Evolutionary conservation across 2,329 filamentous ascomycete genomes (phyloP).

Genomic region (Ophiosphaerella korrae): DNA sequence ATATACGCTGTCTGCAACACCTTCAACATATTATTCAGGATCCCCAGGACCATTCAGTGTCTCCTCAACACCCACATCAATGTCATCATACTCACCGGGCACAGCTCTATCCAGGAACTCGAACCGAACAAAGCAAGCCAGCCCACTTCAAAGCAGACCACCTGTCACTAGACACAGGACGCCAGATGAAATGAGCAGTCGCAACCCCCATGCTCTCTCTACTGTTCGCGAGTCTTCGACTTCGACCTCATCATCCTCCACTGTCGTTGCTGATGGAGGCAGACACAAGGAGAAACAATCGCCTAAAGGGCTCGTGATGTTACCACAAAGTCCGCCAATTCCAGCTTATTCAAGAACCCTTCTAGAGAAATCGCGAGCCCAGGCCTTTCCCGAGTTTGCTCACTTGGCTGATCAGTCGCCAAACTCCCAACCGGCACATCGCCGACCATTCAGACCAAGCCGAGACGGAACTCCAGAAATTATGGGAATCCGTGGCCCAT

Average conservation of each 20-base stretch:
- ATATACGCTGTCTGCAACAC: conserved; percentile 70
- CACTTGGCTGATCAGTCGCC: conserved; percentile 68
- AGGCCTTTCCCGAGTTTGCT: conserved; percentile 46
- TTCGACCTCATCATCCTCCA: conserved; percentile 75
- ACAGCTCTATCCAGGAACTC: conserved; percentile 55
- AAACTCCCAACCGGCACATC: conserved; percentile 51
- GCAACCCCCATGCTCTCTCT: conserved; percentile 64
- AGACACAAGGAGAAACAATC: conserved; percentile 50
- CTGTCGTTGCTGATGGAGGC: conserved; percentile 61
- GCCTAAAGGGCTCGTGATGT: conserved; percentile 27
- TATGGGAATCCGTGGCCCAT: conserved; percentile 52
- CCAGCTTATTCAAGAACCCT: not conserved
- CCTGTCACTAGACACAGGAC: conserved; percentile 65
- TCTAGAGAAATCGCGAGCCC: conserved; percentile 20
- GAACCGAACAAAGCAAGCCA: conserved; percentile 60
- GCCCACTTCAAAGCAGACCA: conserved; percentile 62
- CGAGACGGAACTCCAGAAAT: conserved; percentile 53
- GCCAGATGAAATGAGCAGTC: conserved; percentile 54
- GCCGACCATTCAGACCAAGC: conserved; percentile 53
- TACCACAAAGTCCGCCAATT: conserved; percentile 60
- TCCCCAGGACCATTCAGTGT: conserved; percentile 75
- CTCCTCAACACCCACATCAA: conserved; percentile 78
- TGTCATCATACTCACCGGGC: conserved; percentile 74
- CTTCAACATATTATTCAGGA: conserved; percentile 76
- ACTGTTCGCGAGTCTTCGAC: conserved; percentile 71